phyloP scores from a whole-genome alignment of 2,329 filamentous ascomycete species.

The Paracoccidioides brasiliensis region DNA sequence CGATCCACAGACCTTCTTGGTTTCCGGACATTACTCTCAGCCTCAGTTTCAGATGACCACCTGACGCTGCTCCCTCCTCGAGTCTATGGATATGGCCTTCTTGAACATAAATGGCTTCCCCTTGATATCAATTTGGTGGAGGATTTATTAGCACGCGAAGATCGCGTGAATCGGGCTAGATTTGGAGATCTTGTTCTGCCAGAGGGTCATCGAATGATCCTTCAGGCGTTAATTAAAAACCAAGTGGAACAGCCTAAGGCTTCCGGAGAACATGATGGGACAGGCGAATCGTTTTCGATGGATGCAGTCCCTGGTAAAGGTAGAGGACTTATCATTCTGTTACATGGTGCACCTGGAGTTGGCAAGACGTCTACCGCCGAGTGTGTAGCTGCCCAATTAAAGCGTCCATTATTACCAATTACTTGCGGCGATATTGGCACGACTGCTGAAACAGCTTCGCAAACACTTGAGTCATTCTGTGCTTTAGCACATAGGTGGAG shows the following conservation, averaged over 20 bases:
- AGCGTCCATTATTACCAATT: conserved; percentile 14
- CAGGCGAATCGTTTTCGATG: not conserved
- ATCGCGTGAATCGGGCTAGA: not conserved
- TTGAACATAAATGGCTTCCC: not conserved
- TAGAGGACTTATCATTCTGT: conserved; percentile 16
- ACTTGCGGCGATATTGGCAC: conserved; percentile 39
- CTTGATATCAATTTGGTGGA: not conserved
- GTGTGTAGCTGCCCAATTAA: conserved; percentile 11
- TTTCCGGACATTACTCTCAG: not conserved
- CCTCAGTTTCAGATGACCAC: not conserved
- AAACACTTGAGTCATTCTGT: conserved; percentile 18
- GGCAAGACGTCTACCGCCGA: conserved; percentile 16
- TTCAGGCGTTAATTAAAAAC: conserved; percentile 1
- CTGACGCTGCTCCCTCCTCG: conserved; percentile 1
- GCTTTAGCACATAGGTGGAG: conserved; percentile 16
- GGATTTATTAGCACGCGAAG: not conserved
- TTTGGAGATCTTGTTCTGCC: conserved; percentile 1
- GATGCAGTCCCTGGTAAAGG: conserved; percentile 8
- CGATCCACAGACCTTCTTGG: not conserved
- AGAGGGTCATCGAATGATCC: not conserved
- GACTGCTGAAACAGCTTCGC: conserved; percentile 20
- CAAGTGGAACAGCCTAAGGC: not conserved
- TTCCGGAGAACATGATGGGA: not conserved
- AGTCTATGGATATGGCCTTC: not conserved
- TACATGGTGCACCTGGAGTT: conserved; percentile 16